Conservation (phyloP, 208 protist genomes). For the Crithidia thermophila region DNA sequence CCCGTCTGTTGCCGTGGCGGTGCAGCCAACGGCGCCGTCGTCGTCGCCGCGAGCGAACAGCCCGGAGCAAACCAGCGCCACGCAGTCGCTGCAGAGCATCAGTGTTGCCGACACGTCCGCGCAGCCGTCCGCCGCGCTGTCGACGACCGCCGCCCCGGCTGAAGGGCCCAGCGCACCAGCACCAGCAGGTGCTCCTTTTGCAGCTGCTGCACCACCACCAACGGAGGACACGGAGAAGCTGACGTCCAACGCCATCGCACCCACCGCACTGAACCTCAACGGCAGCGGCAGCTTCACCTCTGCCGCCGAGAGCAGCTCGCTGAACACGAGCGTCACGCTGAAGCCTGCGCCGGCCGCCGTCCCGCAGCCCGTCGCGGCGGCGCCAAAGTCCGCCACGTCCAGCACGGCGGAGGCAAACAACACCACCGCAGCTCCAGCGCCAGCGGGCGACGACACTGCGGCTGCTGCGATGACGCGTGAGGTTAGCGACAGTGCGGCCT, state of each 20-base stretch:
- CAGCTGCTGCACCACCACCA: neutral
- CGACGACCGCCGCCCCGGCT: neutral
- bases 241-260: neutral
- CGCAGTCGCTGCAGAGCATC: neutral
- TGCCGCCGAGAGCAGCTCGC: neutral
- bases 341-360: neutral
- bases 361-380: too few species aligned
- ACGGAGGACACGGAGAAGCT: constrained; percentile 3
- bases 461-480: too few species aligned
- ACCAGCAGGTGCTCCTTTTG: neutral
- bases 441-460: too few species aligned
- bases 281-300: constrained; percentile 13
- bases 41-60: neutral
- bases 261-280: neutral
- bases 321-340: neutral
- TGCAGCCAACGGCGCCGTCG: neutral
- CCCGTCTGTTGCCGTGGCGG: neutral
- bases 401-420: too few species aligned
- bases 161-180: neutral
- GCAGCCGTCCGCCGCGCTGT: neutral
- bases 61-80: neutral
- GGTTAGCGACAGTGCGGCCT: too few species aligned
- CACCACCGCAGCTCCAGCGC: too few species aligned
- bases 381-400: too few species aligned
- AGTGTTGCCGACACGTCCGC: neutral